Evolutionary conservation across 2,329 filamentous ascomycete genomes (phyloP), one percentile per base, ranked within the genome.

Genomic region (Fusarium albidum): DNA sequence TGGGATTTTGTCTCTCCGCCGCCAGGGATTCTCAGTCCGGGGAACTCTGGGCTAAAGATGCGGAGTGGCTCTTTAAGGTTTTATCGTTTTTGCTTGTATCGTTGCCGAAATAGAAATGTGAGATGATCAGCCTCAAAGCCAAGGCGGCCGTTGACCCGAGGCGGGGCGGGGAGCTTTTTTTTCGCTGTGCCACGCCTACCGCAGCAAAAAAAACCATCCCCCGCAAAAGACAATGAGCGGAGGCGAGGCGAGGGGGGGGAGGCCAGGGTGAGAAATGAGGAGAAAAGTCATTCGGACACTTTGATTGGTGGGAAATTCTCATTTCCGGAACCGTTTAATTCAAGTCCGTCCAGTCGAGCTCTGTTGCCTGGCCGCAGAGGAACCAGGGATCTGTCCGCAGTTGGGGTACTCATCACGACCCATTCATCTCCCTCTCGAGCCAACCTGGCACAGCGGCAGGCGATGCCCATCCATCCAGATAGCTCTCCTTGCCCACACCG

Each of bases 391-490:
- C 14, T 33, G 33, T n/a, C n/a, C n/a, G n/a, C 25, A 56, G 34
- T 64, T 59, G 57, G 55, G 55, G 51, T 55, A 55, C 27, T 41
- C 27, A 42, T 47, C 40, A 49, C 42, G 38, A 61, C 51, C 47
- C 52, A 41, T 42, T 54, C 62, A 87, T 82, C 72, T 83, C 80
- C 28, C 73, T 74, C 68, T 71, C 71, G 62, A 90, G 70, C 88
- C 88, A 90, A 15, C 61, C 73, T 4, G 87, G 87, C 43, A 90
- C 70, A 26, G 62, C 70, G 7, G 87, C 87, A 52, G 77, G 77
- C 55, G 74, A 77, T 37, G 82, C 78, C 88, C 88, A 91, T 10
- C 82, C 82, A 59, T 80, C 74, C 43, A 85, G 75, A 75, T 85
- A 89, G 48, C 70, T 77, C 52, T 75, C 71, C 62, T 73, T 79